Base-by-base conservation (phyloP, 1,139 yeast genomes). In the Keqinozyma sinolaborantium region DNA sequence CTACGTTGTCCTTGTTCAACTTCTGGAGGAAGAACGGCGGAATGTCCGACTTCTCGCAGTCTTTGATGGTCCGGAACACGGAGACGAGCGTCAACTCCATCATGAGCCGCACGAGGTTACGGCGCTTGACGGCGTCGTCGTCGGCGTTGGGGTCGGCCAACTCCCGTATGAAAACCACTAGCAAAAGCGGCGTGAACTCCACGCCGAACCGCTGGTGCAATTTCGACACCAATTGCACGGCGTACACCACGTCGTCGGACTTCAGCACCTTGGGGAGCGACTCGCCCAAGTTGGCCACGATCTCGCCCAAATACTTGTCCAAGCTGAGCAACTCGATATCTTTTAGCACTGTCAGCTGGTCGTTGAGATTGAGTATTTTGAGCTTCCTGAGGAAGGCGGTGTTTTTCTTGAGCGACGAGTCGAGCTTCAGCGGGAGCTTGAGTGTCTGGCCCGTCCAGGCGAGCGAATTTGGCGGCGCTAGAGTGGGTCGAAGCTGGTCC, bases 351-450 rank as follows among this genome's bases (percentile, higher is more conserved):
- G 68, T 52, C 4, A 51, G 47, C 29, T 44, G 48, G 25, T 60
- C 64, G 29, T 61, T 65, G 16, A 61, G 56, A 24, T 61, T 71
- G 26, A 87, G 60, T 3, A 73, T 65, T 40, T 80, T 71, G 31
- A 87, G 57, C 47, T 83, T 83, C 50, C 82, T 83, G 35, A 87
- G 80, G 45, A 87, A 85, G 0, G 88, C 83, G 4, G 88, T 81
- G 51, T 90, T 87, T 52, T 83, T 85, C 64, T 88, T 90, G 39
- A 90, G 62, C 31, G 92, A 81, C 0, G 95, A 67, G 50, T 90
- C 97, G 11, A 82, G 61, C 29, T 72, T 68, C 11, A 51, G 40
- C 2, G 65, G 50, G 1, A 59, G 35, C 9, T 32, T 27, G 13
- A 44, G 40, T n/a, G 50, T 54, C 21, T 61, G 70, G 2, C 78